Conservation (phyloP, 164 flowering plant species). For the Aristolochia contorta region DNA sequence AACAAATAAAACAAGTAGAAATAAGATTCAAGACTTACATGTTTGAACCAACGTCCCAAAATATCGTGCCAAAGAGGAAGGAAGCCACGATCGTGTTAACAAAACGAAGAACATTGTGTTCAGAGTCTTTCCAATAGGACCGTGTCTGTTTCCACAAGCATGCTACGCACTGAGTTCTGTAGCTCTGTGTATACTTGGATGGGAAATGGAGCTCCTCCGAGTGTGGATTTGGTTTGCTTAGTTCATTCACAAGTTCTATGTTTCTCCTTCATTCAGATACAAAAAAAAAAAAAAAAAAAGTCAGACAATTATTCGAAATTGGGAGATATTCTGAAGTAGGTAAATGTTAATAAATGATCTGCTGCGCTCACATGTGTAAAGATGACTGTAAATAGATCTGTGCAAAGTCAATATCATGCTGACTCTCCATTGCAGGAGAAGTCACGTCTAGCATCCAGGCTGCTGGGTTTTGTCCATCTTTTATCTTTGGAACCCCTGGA, state of each 20-base stretch:
- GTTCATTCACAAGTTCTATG: slow-evolving; percentile 43
- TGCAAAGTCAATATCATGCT: slow-evolving; percentile 18
- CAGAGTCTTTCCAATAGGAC: slow-evolving; percentile 94
- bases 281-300: background rate
- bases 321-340: background rate
- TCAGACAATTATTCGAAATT: background rate
- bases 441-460: slow-evolving; percentile 22
- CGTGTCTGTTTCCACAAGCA: slow-evolving; percentile 86
- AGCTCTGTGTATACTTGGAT: slow-evolving; percentile 46
- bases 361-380: slow-evolving; percentile 9
- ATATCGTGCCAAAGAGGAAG: slow-evolving; percentile 63
- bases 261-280: slow-evolving; percentile 32
- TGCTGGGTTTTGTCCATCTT: slow-evolving; percentile 38
- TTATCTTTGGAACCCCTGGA: slow-evolving; percentile 51
- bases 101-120: slow-evolving; percentile 62
- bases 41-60: slow-evolving; percentile 62
- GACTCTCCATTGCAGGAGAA: slow-evolving; percentile 14
- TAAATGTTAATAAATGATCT: background rate
- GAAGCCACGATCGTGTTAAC: slow-evolving; percentile 56
- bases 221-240: slow-evolving; percentile 48
- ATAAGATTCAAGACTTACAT: slow-evolving; percentile 21
- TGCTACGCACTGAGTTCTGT: slow-evolving; percentile 55
- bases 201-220: slow-evolving; percentile 50
- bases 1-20: background rate
- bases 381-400: slow-evolving; percentile 6